Evolutionary conservation across 768 basidiomycete species (phyloP).

Genomic region (Lyophyllum shimeji): DNA sequence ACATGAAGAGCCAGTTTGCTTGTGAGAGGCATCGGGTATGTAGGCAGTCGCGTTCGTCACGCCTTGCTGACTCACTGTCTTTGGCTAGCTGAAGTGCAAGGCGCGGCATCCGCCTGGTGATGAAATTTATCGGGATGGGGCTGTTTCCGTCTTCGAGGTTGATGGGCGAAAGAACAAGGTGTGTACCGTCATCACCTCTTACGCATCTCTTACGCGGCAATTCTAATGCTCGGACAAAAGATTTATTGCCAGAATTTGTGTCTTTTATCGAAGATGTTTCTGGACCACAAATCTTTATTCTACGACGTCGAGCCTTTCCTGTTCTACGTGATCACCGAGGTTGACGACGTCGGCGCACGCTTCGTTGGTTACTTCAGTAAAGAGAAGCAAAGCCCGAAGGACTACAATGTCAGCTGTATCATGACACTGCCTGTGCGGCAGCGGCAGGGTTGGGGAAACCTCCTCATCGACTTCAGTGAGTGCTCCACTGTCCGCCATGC

Average conservation of each 20-base stretch:
- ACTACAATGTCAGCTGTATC: conserved; percentile 98
- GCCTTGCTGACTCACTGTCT: neutral
- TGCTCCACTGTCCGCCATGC: conserved; percentile 13
- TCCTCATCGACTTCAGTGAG: conserved; percentile 98
- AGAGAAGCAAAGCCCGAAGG: conserved; percentile 94
- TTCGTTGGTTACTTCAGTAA: conserved; percentile 99
- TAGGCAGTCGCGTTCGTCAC: conserved; percentile 11
- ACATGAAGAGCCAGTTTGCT: conserved; percentile 93
- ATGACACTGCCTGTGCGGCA: conserved; percentile 98
- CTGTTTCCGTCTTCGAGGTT: conserved; percentile 92
- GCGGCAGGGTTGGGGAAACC: conserved; percentile 94
- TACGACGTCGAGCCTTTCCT: conserved; percentile 99
- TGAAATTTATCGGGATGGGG: conserved; percentile 93
- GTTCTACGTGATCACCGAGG: conserved; percentile 96
- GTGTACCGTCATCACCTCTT: conserved; percentile 3
- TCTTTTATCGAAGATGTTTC: conserved; percentile 96
- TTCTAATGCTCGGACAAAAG: conserved; percentile 35
- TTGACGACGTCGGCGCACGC: conserved; percentile 84
- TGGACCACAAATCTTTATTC: conserved; percentile 97
- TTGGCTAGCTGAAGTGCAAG: conserved; percentile 86
- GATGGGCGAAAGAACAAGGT: conserved; percentile 98
- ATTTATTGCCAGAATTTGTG: conserved; percentile 99
- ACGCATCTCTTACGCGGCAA: conserved; percentile 1
- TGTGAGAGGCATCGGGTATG: conserved; percentile 83
- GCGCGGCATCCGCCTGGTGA: conserved; percentile 94